A percentile compares a stretch with the other conserved stretches of the same genome.
phyloP scores from a whole-genome alignment of 2,329 filamentous ascomycete species.

The Clarireedia monteithiana region DNA sequence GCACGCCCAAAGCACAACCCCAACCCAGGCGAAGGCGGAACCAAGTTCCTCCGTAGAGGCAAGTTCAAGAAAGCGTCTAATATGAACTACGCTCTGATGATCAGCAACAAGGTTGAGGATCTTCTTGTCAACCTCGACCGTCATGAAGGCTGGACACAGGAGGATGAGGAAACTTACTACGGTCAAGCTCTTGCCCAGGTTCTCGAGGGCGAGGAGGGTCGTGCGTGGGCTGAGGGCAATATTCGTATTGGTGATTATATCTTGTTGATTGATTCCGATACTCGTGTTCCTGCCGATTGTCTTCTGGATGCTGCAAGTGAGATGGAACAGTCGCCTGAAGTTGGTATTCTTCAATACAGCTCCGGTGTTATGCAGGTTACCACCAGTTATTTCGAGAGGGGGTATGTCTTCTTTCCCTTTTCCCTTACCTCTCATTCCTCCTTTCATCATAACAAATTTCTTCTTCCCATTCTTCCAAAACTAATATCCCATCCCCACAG shows the following conservation, averaged over 20 bases:
- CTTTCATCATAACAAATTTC: too few relatives aligned
- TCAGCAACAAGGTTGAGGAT: conserved; percentile 64
- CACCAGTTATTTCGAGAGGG: conserved; percentile 64
- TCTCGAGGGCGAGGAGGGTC: conserved; percentile 57
- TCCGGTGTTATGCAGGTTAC: conserved; percentile 76
- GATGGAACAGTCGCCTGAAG: conserved; percentile 72
- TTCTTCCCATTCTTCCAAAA: background rate
- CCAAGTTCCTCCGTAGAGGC: conserved; percentile 41
- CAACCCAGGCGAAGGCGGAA: conserved; percentile 22
- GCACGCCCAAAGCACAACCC: conserved; percentile 50
- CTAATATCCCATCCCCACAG: conserved; percentile 19
- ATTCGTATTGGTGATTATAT: conserved; percentile 82
- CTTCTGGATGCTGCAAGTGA: conserved; percentile 72
- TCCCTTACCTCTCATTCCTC: too few relatives aligned
- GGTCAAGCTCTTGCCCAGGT: conserved; percentile 50
- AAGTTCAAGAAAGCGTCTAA: conserved; percentile 61
- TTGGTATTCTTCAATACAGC: conserved; percentile 71
- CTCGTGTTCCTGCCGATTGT: conserved; percentile 69
- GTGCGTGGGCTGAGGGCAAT: conserved; percentile 77
- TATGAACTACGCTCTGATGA: conserved; percentile 64
- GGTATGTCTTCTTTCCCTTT: background rate
- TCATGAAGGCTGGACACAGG: conserved; percentile 55
- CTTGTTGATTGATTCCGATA: conserved; percentile 70
- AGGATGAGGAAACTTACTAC: conserved; percentile 60
- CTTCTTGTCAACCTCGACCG: conserved; percentile 52